Evolutionary conservation across 208 protist species (phyloP).

Genomic region (Naegleria lovaniensis): DNA sequence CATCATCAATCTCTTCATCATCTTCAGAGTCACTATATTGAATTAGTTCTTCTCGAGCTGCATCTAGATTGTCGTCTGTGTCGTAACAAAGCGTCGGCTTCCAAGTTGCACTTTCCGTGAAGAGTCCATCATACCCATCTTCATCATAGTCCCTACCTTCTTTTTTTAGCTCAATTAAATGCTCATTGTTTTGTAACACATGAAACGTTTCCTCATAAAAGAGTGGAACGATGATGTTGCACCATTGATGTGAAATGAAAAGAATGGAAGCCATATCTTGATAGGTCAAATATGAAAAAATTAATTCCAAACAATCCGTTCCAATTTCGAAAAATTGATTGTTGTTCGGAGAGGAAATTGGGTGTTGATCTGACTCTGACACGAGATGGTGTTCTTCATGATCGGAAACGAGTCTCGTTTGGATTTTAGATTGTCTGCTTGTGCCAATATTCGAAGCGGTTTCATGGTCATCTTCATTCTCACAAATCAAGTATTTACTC

Average conservation of each 20-base stretch:
- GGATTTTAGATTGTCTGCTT: too few relatives aligned
- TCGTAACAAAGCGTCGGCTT: background rate
- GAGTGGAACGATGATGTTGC: background rate
- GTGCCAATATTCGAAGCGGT: too few relatives aligned
- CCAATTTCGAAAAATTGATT: background rate
- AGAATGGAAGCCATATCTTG: background rate
- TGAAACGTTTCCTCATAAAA: background rate
- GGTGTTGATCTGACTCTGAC: too few relatives aligned
- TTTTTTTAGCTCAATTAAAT: background rate
- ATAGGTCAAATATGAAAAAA: background rate
- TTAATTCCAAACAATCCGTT: background rate
- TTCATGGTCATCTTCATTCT: too few relatives aligned
- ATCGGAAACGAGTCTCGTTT: too few relatives aligned
- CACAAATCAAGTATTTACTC: too few relatives aligned
- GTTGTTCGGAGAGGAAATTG: too few relatives aligned
- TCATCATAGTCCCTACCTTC: background rate
- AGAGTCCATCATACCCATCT: background rate
- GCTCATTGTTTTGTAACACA: background rate
- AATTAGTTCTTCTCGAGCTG: too few relatives aligned
- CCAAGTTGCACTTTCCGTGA: background rate
- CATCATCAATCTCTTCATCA: too few relatives aligned
- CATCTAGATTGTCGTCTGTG: background rate
- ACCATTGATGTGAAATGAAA: background rate
- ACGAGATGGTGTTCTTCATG: too few relatives aligned
- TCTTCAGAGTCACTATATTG: too few relatives aligned